These are phyloP conservation scores for Xylaria digitata DNA, from an alignment of 2,329 filamentous ascomycete genomes.

Conservation along the genomic window DNA sequence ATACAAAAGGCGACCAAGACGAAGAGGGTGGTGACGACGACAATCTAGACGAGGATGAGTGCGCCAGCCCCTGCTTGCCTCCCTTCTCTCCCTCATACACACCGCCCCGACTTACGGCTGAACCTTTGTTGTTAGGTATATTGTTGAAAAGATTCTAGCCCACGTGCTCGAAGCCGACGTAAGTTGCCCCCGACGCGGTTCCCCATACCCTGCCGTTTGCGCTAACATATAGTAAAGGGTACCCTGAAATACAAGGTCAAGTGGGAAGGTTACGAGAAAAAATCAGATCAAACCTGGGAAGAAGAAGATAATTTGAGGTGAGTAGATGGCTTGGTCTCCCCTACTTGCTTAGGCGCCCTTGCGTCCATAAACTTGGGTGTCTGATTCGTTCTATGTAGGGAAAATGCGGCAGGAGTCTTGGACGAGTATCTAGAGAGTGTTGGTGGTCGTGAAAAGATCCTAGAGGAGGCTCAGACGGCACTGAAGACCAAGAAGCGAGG, in stretches of 20 bases:
- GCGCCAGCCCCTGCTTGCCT: conserved; percentile 22
- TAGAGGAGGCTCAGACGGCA: conserved; percentile 63
- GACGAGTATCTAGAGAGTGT: conserved; percentile 71
- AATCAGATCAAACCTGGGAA: conserved; percentile 81
- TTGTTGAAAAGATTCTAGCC: conserved; percentile 77
- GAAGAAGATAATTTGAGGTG: conserved; percentile 76
- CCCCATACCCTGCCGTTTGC: neutral
- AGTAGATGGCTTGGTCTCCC: conserved; percentile 39
- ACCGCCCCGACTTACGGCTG: conserved; percentile 14
- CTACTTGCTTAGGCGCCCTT: conserved; percentile 18
- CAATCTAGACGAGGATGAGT: conserved; percentile 49
- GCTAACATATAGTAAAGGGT: conserved; percentile 53
- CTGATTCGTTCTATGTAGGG: conserved; percentile 52
- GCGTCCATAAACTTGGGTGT: neutral
- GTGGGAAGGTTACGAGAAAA: conserved; percentile 81
- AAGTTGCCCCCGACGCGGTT: conserved; percentile 40
- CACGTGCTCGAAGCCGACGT: conserved; percentile 72
- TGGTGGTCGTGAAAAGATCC: conserved; percentile 70
- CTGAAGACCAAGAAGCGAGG: conserved; percentile 68
- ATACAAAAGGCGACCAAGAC: conserved; percentile 34
- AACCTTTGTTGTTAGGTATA: conserved; percentile 62
- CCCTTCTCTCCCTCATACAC: neutral
- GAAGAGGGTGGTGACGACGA: conserved; percentile 50
- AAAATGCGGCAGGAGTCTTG: conserved; percentile 69
- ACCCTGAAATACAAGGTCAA: conserved; percentile 75